Percentiles rank a stretch among this genome's conserved stretches.
These are phyloP conservation scores for Nymphaea thermarum DNA, from an alignment of 164 flowering plant species.

Conservation along the genomic window DNA sequence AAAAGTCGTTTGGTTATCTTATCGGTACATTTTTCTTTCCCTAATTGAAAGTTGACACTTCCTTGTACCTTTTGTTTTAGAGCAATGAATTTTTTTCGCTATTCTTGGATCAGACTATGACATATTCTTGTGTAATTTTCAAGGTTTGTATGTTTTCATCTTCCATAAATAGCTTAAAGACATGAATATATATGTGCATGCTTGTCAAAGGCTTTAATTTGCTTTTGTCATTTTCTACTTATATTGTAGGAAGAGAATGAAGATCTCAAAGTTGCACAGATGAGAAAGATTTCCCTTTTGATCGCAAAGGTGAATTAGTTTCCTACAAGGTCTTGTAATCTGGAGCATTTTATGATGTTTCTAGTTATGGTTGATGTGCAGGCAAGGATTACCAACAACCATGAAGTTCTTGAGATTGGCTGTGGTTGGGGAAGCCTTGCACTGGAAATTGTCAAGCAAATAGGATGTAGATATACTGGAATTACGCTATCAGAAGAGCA, in stretches of 20 bases:
- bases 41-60: conserved; percentile 1
- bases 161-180: not conserved
- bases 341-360: not conserved
- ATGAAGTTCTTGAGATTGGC: conserved; percentile 86
- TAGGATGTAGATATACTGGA: conserved; percentile 92
- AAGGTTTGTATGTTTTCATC: conserved; percentile 34
- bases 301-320: conserved; percentile 61
- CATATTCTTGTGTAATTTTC: conserved; percentile 80
- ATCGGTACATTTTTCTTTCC: not conserved
- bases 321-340: not conserved
- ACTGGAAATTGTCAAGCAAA: conserved; percentile 71
- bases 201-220: not conserved
- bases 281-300: conserved; percentile 63
- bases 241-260: conserved; percentile 42
- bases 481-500: conserved; percentile 82
- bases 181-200: too few species aligned
- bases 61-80: conserved; percentile 19
- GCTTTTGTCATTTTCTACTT: not conserved
- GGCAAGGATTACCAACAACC: conserved; percentile 55
- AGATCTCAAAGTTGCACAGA: conserved; percentile 69
- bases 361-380: conserved; percentile 2
- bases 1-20: not conserved
- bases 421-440: conserved; percentile 96
- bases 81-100: conserved; percentile 81
- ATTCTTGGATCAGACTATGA: conserved; percentile 94